Evolutionary conservation across 2,329 filamentous ascomycete genomes (phyloP), one percentile per base, ranked within the genome.

Genomic region (Pseudogymnoascus sp.): DNA sequence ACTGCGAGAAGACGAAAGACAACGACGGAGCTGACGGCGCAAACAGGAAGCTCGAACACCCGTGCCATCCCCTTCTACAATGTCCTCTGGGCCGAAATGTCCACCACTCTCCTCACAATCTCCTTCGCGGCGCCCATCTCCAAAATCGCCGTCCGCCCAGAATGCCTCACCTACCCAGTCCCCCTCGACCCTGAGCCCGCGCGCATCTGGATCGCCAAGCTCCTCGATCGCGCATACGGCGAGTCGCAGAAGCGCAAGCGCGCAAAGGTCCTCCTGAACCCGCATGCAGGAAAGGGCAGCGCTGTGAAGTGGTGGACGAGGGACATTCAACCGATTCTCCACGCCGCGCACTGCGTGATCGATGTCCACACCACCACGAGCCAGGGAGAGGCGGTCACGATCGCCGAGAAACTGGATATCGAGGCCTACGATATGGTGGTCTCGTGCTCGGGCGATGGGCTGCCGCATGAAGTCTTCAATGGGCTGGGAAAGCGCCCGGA

Each of bases 381-480:
- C 71, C 79, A 82, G 12, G 91, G 91, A 3, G 89, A 98, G 75
- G 95, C 90, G 0, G 81, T 88, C 1, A 88, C 91, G 19, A 87
- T 98, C 65, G 87, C 86, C 10, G 82, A 89, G 72, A 81, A 86
- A 43, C 76, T 96, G 59, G 90, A 97, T 71, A 82, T 95, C 28
- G 84, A 92, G 59, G 84, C 82, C 1, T 96, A 87, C 75, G 95
- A 99, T 76, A 88, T 92, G 7, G 83, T 98, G 12, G 86, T 93
- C 26, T 90, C 91, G 66, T 95, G 91, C 72, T 97, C 93, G 0
- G 95, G 95, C 4, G 95, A 99, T 70, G 95, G 95, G 8, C 81
- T 96, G 40, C 89, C 91, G 0, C 89, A 96, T 73, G 95, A 99
- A 75, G 89, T 96, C 7, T 96, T 97, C 79, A 98, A 99, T 72